Evolutionary conservation across 2,329 filamentous ascomycete genomes (phyloP), one percentile per base, ranked within the genome.

Genomic region (Amauroascus niger): DNA sequence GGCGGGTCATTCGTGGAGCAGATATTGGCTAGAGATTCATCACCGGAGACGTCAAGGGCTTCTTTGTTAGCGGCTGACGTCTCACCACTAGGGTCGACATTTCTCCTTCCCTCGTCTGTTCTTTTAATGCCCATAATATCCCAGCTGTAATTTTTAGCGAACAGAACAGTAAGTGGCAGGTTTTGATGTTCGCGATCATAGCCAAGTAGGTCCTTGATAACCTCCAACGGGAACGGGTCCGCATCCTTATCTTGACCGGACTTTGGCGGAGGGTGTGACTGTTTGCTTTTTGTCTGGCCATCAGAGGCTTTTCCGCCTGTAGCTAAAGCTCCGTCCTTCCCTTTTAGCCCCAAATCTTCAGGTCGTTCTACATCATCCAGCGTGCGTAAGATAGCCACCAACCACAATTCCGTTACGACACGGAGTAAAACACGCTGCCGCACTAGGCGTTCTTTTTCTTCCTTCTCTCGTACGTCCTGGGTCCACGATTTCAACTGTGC

Each of bases 91-190:
- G 88, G 88, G 57, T 88, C 86, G 9, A 91, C 83, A 9, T 80
- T 83, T 71, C 89, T 95, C 54, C 90, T 83, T n/a, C 86, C 83
- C 57, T 95, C 88, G 6, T 83, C 78, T 11, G 80, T 73, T 28
- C 82, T 73, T 63, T 84, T 89, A 24, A 90, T 81, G 1, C 93
- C 93, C 13, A 98, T 73, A 33, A 97, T 81, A 71, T 98, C 94
- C 90, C 91, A 98, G 58, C 86, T 85, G 64, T 97, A 98, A 16
- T 87, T 84, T 72, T 96, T 98, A 60, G 95, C 90, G 65, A 98
- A 98, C 13, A 95, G 79, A 49, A 97, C 93, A 5, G 96, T 85
- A 44, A 98, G 75, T 1, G 93, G 89, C 41, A 98, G 73, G 65
- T 97, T 98, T 53, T 82, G 76, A 65, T 97, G 93, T 61, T 98